Percentiles rank a stretch among this genome's conserved stretches.
phyloP scores from a whole-genome alignment of 2,329 filamentous ascomycete genomes.

The Pseudogymnoascus verrucosus region DNA sequence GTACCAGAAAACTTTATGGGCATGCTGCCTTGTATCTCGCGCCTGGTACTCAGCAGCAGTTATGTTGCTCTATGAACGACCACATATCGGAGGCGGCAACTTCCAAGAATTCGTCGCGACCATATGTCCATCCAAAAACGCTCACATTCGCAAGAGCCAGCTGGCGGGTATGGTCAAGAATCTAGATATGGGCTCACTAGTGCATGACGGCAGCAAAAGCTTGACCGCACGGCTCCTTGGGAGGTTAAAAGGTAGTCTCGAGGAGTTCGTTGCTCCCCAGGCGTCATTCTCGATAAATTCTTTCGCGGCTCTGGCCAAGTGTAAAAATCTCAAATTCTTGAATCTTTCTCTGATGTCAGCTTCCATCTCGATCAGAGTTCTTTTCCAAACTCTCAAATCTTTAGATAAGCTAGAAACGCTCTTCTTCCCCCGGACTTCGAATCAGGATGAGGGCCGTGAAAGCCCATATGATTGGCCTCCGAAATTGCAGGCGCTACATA shows the following conservation, averaged over 20 bases:
- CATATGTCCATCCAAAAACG: conserved; percentile 30
- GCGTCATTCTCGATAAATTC: conserved; percentile 28
- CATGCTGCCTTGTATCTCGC: conserved; percentile 25
- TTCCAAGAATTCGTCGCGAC: conserved; percentile 26
- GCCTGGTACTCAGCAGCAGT: conserved; percentile 25
- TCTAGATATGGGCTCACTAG: conserved; percentile 28
- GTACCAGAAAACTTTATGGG: conserved; percentile 22
- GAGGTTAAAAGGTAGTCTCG: conserved; percentile 26
- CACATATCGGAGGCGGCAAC: conserved; percentile 24
- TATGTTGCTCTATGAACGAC: conserved; percentile 22
- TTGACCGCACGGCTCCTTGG: conserved; percentile 27
- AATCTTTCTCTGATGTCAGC: conserved; percentile 27
- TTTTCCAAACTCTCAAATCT: conserved; percentile 26
- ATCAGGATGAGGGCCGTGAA: conserved; percentile 14
- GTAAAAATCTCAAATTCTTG: conserved; percentile 23
- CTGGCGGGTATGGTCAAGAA: conserved; percentile 23
- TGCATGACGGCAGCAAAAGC: conserved; percentile 25
- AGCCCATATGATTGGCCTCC: conserved; percentile 25
- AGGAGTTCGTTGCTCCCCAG: conserved; percentile 28
- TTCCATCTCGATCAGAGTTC: conserved; percentile 23
- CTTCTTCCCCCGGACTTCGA: conserved; percentile 26
- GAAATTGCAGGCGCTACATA: conserved; percentile 24
- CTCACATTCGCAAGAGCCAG: conserved; percentile 25
- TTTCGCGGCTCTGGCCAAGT: conserved; percentile 29
- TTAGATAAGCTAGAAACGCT: conserved; percentile 24